Percentiles rank a stretch among this genome's conserved stretches.
Evolutionary conservation across 805 yeast species (phyloP).

Genomic region (Lachancea sp.): DNA sequence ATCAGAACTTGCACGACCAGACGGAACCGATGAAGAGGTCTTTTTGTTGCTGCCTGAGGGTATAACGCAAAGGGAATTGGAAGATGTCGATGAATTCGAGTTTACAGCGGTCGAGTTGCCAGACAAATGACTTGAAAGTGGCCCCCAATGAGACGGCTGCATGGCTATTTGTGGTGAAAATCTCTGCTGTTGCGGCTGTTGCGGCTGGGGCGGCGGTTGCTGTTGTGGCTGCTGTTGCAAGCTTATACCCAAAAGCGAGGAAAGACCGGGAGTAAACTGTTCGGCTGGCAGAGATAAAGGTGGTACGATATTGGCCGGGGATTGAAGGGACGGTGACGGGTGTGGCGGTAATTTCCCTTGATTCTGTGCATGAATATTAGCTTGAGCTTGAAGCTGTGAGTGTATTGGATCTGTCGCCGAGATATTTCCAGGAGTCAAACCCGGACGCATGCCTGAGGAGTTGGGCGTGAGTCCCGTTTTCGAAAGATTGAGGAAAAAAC

Average conservation of each 20-base stretch:
- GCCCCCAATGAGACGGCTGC: neutral
- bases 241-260: constrained; percentile 5
- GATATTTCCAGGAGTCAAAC: constrained; percentile 57
- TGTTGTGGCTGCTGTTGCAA: constrained; percentile 2
- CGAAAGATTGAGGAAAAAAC: constrained; percentile 23
- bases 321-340: constrained; percentile 3
- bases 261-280: constrained; percentile 9
- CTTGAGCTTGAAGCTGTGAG: neutral
- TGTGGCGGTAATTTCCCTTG: constrained; percentile 1
- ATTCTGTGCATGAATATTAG: neutral
- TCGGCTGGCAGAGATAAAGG: constrained; percentile 5
- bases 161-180: neutral
- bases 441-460: constrained; percentile 65
- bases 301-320: constrained; percentile 4
- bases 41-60: neutral
- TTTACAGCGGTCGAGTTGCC: constrained; percentile 8
- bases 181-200: too few relatives aligned
- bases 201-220: neutral
- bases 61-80: neutral
- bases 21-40: neutral
- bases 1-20: neutral
- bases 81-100: constrained; percentile 7
- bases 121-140: neutral
- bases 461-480: constrained; percentile 67
- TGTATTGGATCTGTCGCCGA: neutral